A percentile compares a stretch with the other conserved stretches of the same genome.
Evolutionary conservation across 176 grass and related monocot genomes (phyloP).

Genomic region (Melocanna baccifera): DNA sequence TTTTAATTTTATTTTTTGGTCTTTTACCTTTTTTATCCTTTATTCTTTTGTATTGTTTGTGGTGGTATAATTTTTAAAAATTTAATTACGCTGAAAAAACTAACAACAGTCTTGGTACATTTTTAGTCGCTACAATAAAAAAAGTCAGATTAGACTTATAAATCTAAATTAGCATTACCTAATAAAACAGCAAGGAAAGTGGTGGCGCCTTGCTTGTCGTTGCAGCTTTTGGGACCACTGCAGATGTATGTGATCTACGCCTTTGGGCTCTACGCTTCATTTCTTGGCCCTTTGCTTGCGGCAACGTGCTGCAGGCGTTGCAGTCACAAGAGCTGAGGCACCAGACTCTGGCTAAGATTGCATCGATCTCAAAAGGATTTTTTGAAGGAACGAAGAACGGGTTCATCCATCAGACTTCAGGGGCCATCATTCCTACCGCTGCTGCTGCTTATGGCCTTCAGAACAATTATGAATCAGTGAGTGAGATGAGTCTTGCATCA

Average conservation of each 20-base stretch:
- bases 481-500: neutral
- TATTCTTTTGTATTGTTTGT: no score
- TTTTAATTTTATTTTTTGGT: no score
- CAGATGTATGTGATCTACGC: neutral
- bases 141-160: no score
- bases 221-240: slow-evolving; percentile 35
- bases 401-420: slow-evolving; percentile 20
- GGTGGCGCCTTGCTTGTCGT: neutral
- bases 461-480: neutral
- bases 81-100: no score
- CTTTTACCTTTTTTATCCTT: no score
- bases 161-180: no score
- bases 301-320: neutral
- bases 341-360: slow-evolving; percentile 29
- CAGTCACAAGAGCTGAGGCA: slow-evolving; percentile 25
- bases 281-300: slow-evolving; percentile 30
- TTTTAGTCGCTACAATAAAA: no score
- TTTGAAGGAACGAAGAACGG: slow-evolving; percentile 32
- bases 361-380: slow-evolving; percentile 4
- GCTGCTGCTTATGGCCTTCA: slow-evolving; percentile 18
- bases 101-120: no score
- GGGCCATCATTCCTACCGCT: neutral
- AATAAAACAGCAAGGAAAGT: neutral
- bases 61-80: no score
- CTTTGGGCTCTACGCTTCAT: slow-evolving; percentile 27